Evolutionary conservation across 257 asterid species (phyloP).

Genomic region (Solanum boliviense): DNA sequence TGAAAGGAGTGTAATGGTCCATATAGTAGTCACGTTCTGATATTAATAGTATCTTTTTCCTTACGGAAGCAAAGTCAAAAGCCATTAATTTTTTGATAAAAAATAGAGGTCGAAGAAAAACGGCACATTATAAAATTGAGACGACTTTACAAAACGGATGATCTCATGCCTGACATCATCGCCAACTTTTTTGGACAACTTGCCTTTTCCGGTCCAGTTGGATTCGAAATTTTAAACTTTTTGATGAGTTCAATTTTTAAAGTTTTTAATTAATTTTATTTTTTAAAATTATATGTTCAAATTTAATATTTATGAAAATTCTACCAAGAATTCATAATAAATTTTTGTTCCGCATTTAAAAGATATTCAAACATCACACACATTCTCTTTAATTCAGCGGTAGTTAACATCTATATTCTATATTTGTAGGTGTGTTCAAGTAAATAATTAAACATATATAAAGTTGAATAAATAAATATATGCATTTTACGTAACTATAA

Average conservation of each 20-base stretch:
- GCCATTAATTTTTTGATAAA: neutral
- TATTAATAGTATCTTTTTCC: too few relatives aligned
- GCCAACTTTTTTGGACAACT: neutral
- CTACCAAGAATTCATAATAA: too few relatives aligned
- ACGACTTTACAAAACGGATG: neutral
- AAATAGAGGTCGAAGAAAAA: neutral
- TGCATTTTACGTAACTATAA: neutral
- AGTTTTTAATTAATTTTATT: neutral
- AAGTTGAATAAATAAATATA: accelerated
- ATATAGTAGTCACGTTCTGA: neutral
- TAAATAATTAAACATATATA: accelerated
- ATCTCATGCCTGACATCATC: neutral
- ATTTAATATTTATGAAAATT: too few relatives aligned
- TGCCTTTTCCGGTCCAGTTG: neutral
- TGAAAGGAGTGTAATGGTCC: neutral
- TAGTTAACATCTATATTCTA: too few relatives aligned
- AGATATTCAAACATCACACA: too few relatives aligned
- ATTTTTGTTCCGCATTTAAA: neutral
- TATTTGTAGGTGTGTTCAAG: neutral
- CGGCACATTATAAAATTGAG: neutral
- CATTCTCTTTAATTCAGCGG: too few relatives aligned
- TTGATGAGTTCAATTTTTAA: neutral
- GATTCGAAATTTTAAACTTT: neutral
- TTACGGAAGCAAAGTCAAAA: neutral
- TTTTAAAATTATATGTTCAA: too few relatives aligned